These are phyloP conservation scores for Alternaria ventricosa DNA, from an alignment of 2,329 filamentous ascomycete genomes.

Conservation along the genomic window DNA sequence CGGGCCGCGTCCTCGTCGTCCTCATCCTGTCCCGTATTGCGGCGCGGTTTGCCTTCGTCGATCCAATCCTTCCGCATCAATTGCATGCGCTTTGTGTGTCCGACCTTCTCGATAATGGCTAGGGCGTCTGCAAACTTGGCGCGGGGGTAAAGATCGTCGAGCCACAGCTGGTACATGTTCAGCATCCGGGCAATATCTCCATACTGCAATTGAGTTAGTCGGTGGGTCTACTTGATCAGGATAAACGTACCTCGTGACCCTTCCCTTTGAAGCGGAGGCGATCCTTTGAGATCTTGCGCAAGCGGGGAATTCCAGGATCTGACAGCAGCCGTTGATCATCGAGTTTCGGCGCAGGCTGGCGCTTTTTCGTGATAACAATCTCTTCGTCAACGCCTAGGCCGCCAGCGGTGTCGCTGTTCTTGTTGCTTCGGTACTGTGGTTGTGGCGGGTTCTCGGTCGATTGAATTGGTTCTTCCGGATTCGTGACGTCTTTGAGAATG, in stretches of 20 bases:
- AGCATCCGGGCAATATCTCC: conserved; percentile 82
- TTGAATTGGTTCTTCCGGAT: conserved; percentile 56
- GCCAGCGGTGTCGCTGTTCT: conserved; percentile 46
- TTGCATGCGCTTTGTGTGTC: conserved; percentile 81
- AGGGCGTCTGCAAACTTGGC: conserved; percentile 92
- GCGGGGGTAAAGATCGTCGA: conserved; percentile 93
- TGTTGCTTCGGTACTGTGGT: conserved; percentile 15
- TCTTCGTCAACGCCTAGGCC: conserved; percentile 84
- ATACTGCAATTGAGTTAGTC: conserved; percentile 63
- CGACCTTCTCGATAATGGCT: conserved; percentile 88
- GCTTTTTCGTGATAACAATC: conserved; percentile 79
- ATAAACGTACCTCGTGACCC: conserved; percentile 76
- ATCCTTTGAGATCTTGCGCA: conserved; percentile 73
- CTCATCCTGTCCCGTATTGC: conserved; percentile 31
- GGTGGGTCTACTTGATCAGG: background rate
- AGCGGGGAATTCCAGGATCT: conserved; percentile 79
- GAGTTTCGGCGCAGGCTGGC: conserved; percentile 80
- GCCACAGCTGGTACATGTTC: conserved; percentile 93
- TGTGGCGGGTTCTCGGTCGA: conserved; percentile 33
- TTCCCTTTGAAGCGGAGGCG: conserved; percentile 86
- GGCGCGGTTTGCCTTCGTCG: conserved; percentile 70
- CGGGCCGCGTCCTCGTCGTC: conserved; percentile 32
- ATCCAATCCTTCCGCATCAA: conserved; percentile 83
- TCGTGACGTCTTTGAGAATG: conserved; percentile 77
- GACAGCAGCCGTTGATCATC: conserved; percentile 86